A percentile compares a stretch with the other conserved stretches of the same genome.
Conservation (phyloP, 495 filamentous ascomycete species). For the Astrothelium macrocarpum region DNA sequence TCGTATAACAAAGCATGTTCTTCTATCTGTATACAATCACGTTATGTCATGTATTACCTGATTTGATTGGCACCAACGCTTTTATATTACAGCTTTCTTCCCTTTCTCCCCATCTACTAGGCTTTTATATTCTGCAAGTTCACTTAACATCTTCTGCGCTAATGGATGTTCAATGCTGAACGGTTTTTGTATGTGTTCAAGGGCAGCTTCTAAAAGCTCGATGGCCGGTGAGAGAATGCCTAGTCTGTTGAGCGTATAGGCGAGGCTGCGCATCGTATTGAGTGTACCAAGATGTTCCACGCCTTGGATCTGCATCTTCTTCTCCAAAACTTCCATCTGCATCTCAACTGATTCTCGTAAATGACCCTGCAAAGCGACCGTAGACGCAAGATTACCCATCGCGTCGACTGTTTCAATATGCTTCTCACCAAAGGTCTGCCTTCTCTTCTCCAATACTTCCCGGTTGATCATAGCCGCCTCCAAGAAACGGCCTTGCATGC, state of each 20-base stretch:
- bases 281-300: too few species aligned
- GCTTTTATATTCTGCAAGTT: neutral
- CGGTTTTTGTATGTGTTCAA: neutral
- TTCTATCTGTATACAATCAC: neutral
- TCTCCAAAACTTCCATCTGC: slow-evolving; percentile 18
- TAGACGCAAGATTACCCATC: neutral
- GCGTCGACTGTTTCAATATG: neutral
- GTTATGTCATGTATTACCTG: neutral
- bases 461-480: slow-evolving; percentile 14
- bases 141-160: neutral
- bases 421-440: neutral
- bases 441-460: slow-evolving; percentile 11
- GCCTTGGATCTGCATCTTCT: slow-evolving; percentile 15
- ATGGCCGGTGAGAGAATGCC: neutral
- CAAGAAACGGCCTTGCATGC: neutral
- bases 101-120: neutral
- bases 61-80: neutral
- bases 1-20: neutral
- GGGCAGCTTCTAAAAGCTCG: neutral
- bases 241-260: neutral
- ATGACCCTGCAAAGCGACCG: slow-evolving; percentile 7
- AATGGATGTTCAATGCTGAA: neutral
- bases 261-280: neutral
- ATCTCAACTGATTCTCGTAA: slow-evolving; percentile 15
- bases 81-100: neutral